Evolutionary conservation across 1,139 yeast genomes (phyloP), one percentile per base, ranked within the genome.

Genomic region (Saccharomyces uvarum): DNA sequence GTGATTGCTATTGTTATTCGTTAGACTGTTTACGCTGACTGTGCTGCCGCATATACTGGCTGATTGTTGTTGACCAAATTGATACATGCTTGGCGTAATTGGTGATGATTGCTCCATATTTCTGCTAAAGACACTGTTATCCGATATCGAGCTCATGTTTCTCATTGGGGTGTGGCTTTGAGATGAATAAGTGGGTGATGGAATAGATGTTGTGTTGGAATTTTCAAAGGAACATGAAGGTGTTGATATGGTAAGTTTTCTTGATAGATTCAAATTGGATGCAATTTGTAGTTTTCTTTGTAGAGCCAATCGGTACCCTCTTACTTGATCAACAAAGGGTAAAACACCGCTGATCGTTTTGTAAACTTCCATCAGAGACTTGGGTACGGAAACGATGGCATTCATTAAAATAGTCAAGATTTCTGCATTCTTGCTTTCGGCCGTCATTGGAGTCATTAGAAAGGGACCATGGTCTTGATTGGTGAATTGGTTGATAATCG

Each of bases 381-480:
- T 52, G 27, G 71, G 71, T 5, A 64, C 58, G 29, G 63, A 60
- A 2, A 55, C 54, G 11, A 67, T 59, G 5, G 67, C 66, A 38
- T 57, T 58, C 32, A 66, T 59, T 53, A 65, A 64, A 4, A 65
- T 57, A 47, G 59, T 66, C 11, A 65, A 59, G 21, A 67, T 52
- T 53, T 60, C 60, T 32, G 62, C 59, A 54, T 65, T 67, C 52
- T 63, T 62, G 1, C 61, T 54, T 3, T 62, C 33, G 7, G 67
- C 54, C n/a, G 68, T 63, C 29, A 56, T 53, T 21, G 71, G 70
- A 5, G 68, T 57, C 53, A 62, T 63, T 48, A 68, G 54, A 38
- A 68, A 61, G n/a, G 70, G 67, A 14, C 68, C 67, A 54, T 67
- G 68, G 28, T 67, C 70, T 49, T 64, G 69, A 14, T 59, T 61